Evolutionary conservation across 2,329 filamentous ascomycete genomes (phyloP).

Genomic region (Chaetothyriales sp.): DNA sequence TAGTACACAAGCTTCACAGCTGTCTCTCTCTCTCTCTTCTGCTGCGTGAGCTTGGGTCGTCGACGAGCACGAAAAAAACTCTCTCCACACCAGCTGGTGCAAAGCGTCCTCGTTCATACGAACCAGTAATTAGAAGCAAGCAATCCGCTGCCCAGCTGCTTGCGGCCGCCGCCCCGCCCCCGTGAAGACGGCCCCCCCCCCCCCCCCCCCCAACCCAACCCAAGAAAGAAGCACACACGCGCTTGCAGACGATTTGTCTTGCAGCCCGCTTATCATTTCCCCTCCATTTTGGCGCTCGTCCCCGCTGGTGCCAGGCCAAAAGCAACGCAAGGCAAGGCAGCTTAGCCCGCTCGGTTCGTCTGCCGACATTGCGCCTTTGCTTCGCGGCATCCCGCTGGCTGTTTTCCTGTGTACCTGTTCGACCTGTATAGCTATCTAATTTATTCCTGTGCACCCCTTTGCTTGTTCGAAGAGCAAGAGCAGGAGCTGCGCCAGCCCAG

Average conservation of each 20-base stretch:
- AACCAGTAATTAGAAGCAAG: background rate
- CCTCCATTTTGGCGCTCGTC: background rate
- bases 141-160: background rate
- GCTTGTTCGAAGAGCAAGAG: background rate
- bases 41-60: background rate
- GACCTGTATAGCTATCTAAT: background rate
- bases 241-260: background rate
- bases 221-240: background rate
- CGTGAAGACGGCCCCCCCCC: background rate
- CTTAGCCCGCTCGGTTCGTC: background rate
- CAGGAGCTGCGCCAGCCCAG: no score
- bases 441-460: background rate
- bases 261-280: background rate
- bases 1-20: background rate
- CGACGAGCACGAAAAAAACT: background rate
- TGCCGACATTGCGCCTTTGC: background rate
- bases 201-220: no score
- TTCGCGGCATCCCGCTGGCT: background rate
- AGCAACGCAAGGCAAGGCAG: background rate
- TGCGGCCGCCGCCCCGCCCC: no score
- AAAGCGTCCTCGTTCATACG: background rate
- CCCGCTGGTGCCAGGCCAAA: background rate
- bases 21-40: background rate
- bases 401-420: background rate
- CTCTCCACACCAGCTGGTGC: background rate